These are phyloP conservation scores for Emergomyces africanus DNA, from an alignment of 2,329 filamentous ascomycete genomes.

Conservation along the genomic window DNA sequence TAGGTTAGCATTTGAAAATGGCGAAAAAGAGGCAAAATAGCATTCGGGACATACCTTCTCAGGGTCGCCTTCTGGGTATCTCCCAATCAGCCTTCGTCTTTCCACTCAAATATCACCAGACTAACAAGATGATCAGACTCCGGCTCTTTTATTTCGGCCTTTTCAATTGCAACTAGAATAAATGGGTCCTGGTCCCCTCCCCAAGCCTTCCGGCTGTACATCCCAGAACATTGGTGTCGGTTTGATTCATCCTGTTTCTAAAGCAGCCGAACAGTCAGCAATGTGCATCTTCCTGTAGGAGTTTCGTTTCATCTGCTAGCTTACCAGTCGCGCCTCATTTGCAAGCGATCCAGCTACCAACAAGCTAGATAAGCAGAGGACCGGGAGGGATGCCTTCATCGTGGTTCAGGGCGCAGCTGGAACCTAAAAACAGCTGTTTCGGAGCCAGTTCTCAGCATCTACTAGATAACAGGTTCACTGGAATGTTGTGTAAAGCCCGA, in stretches of 20 bases:
- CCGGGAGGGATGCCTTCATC: slow-evolving; percentile 30
- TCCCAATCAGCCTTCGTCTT: slow-evolving; percentile 69
- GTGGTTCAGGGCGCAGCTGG: slow-evolving; percentile 15
- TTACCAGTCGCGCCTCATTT: slow-evolving; percentile 35
- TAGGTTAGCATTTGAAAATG: slow-evolving; percentile 19
- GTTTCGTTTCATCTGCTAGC: slow-evolving; percentile 3
- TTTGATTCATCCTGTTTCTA: slow-evolving; percentile 67
- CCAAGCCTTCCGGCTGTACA: slow-evolving; percentile 88
- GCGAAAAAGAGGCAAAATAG: slow-evolving; percentile 12
- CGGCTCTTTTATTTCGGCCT: slow-evolving; percentile 37
- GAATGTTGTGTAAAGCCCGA: neutral
- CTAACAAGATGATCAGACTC: slow-evolving; percentile 64
- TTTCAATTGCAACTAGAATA: slow-evolving; percentile 70
- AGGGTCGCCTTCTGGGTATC: slow-evolving; percentile 44
- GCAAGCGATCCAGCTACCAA: slow-evolving; percentile 27
- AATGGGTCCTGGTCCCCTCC: slow-evolving; percentile 79
- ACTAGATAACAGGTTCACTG: neutral
- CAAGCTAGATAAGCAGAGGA: slow-evolving; percentile 25
- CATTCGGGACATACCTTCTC: slow-evolving; percentile 35
- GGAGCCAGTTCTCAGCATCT: slow-evolving; percentile 10
- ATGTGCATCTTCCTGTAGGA: neutral
- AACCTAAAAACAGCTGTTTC: slow-evolving; percentile 4
- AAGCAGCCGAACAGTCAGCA: slow-evolving; percentile 3
- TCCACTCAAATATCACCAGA: slow-evolving; percentile 89
- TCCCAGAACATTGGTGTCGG: slow-evolving; percentile 74